Evolutionary conservation across 805 yeast genomes (phyloP), one percentile per base, ranked within the genome.

Genomic region (Cyberlindnera japonica): DNA sequence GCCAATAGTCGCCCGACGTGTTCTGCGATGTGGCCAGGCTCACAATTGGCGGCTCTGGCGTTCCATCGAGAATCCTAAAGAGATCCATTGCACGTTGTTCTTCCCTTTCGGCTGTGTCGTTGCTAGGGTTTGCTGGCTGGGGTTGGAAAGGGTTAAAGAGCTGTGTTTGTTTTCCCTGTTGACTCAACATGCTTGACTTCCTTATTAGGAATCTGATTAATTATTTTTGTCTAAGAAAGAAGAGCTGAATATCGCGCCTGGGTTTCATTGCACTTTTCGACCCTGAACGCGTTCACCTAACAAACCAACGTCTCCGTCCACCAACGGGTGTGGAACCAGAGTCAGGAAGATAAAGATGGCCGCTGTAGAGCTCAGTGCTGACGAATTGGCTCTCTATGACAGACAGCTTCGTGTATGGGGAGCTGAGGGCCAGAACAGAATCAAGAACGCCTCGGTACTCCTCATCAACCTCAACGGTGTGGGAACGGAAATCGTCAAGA

Each of bases 361-460:
- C 6, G 7, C 18, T 27, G 17, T 11, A n/a, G 55, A 53, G 21
- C 49, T 67, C 28, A 53, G 55, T 22, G 66, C 65, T 63, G 96
- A 89, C 54, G 97, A 90, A 58, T 78, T 90, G 43, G 96, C 95
- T 1, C 72, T 91, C 17, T 91, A 91, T 58, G 99, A 91, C 62
- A 76, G 99, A 44, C 99, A 91, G 63, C 90, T 91, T 48, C 67
- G 99, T 47, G 71, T 91, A 16, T 91, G 99, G 99, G 99, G 99
- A 2, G 69, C 93, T 57, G 95, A 85, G 23, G 95, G 97, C 4
- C 99, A 91, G 60, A 71, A 77, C 29, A 59, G 75, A 32, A 76
- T 91, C 68, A 72, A 93, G 26, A 75, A 80, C 15, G 81, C 96
- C 7, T 74, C 74, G 33, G 71, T 91, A 5, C 64, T 90, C 33